A percentile compares a stretch with the other conserved stretches of the same genome.
These are phyloP conservation scores for Geotrichum fermentans DNA, from an alignment of 1,139 yeast species.

Conservation along the genomic window DNA sequence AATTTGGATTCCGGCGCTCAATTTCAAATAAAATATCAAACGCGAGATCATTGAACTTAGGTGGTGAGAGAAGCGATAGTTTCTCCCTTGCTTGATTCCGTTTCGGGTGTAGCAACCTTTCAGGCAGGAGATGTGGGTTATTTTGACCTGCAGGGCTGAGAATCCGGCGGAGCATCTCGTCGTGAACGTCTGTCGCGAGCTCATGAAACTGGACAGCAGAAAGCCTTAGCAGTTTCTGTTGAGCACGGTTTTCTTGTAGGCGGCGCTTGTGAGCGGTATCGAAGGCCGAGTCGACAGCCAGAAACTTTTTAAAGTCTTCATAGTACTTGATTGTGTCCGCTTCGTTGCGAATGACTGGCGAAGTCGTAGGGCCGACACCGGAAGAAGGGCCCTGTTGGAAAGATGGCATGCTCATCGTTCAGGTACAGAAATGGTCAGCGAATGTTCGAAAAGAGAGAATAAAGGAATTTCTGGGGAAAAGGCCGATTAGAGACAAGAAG, in stretches of 20 bases:
- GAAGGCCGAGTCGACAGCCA: slow-evolving; percentile 19
- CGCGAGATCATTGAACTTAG: slow-evolving; percentile 83
- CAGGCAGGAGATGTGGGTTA: slow-evolving; percentile 52
- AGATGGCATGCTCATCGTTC: not conserved
- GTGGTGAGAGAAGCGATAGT: slow-evolving; percentile 74
- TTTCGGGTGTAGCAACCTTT: slow-evolving; percentile 79
- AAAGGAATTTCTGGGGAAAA: too few species aligned
- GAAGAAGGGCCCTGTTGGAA: not conserved
- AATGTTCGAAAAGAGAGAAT: too few species aligned
- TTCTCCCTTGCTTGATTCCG: slow-evolving; percentile 95
- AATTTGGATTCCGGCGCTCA: slow-evolving; percentile 51
- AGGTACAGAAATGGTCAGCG: too few species aligned
- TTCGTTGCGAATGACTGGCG: not conserved
- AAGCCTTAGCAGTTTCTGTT: slow-evolving; percentile 76
- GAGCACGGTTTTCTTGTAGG: slow-evolving; percentile 52
- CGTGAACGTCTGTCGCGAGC: slow-evolving; percentile 87
- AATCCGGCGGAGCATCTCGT: slow-evolving; percentile 74
- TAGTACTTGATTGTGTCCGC: slow-evolving; percentile 7
- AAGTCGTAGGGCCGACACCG: not conserved
- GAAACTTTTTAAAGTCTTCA: slow-evolving; percentile 17
- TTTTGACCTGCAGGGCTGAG: slow-evolving; percentile 38
- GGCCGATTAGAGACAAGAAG: too few species aligned
- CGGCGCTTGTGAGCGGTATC: slow-evolving; percentile 16
- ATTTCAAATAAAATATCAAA: slow-evolving; percentile 86
- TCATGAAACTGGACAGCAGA: slow-evolving; percentile 84